Evolutionary conservation across 2,329 filamentous ascomycete genomes (phyloP).

Genomic region (Microsporum audouinii): DNA sequence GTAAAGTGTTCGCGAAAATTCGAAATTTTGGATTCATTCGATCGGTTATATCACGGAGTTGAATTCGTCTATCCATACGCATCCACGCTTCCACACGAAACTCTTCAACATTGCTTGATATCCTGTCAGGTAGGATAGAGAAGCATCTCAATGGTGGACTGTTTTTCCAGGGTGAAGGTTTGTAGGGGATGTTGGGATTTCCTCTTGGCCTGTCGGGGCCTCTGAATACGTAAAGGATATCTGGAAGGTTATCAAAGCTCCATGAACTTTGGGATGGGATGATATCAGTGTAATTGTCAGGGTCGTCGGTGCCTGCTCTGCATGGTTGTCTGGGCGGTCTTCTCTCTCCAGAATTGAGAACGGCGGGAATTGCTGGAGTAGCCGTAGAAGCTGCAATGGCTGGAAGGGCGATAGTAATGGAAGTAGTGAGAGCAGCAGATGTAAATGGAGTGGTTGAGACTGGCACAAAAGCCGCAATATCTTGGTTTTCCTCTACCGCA

Average conservation of each 20-base stretch:
- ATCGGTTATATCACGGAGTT: constrained; percentile 20
- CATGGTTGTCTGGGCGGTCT: constrained; percentile 10
- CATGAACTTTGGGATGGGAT: constrained; percentile 16
- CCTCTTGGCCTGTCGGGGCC: constrained; percentile 5
- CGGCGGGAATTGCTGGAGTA: neutral
- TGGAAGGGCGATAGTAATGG: neutral
- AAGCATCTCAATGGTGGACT: constrained; percentile 13
- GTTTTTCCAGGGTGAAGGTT: constrained; percentile 12
- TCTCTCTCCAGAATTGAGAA: neutral
- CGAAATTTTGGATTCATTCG: constrained; percentile 19
- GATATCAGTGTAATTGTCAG: constrained; percentile 10
- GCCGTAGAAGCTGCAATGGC: neutral
- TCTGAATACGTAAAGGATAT: constrained; percentile 19
- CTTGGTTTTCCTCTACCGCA: neutral
- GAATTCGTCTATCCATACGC: constrained; percentile 21
- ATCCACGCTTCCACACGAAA: constrained; percentile 26
- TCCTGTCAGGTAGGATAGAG: constrained; percentile 21
- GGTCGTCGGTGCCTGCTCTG: neutral
- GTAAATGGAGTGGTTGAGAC: too few species aligned
- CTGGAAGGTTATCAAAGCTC: constrained; percentile 19
- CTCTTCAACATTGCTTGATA: constrained; percentile 23
- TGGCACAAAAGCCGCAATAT: neutral
- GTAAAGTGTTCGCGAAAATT: constrained; percentile 19
- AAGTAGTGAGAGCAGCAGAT: too few species aligned
- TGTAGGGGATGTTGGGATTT: constrained; percentile 6